Conservation (phyloP, 225 moss, liverwort and hornwort species). For the Bryum argenteum region DNA sequence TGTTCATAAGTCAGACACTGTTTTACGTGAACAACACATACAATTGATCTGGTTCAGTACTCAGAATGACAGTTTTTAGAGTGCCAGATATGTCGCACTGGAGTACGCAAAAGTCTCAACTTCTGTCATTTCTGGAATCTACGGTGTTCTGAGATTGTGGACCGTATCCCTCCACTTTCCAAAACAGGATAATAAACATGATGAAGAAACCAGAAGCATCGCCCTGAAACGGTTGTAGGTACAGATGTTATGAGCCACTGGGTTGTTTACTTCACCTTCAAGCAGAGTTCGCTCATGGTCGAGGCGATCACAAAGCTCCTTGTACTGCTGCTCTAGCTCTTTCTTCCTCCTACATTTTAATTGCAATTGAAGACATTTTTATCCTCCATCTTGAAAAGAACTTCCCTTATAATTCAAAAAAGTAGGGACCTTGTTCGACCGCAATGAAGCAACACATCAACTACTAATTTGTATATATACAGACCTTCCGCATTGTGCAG, state of each 20-base stretch:
- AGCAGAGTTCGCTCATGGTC: conserved; percentile 58
- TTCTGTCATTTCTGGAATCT: neutral
- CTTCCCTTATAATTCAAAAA: neutral
- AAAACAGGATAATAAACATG: neutral
- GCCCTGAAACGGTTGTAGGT: neutral
- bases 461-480: neutral
- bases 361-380: neutral
- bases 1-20: conserved; percentile 42
- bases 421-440: neutral
- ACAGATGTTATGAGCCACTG: neutral
- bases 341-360: conserved; percentile 51
- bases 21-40: conserved; percentile 19
- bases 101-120: neutral
- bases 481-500: neutral
- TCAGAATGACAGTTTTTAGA: neutral
- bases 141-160: neutral
- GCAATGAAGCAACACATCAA: neutral
- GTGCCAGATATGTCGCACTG: neutral
- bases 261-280: conserved; percentile 39
- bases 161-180: neutral
- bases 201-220: neutral
- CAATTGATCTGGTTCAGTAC: conserved; percentile 6
- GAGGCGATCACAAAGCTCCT: conserved; percentile 51
- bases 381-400: neutral
- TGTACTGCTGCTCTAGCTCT: conserved; percentile 65